phyloP scores from a whole-genome alignment of 2,329 filamentous ascomycete genomes.

The Ceratocystis papillata region DNA sequence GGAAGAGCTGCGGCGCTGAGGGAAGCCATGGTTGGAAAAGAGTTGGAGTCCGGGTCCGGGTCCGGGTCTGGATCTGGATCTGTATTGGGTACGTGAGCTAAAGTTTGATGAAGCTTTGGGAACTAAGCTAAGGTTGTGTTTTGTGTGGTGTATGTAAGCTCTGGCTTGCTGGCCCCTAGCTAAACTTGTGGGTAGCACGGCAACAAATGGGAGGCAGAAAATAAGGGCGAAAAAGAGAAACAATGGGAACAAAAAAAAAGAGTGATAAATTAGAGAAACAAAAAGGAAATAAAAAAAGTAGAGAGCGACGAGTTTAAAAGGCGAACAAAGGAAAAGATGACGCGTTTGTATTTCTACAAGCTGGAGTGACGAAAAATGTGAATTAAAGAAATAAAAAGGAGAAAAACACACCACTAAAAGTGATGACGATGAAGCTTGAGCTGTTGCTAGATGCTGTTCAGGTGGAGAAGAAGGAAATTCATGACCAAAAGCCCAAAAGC shows the following conservation, averaged over 20 bases:
- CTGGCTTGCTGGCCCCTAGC: background rate
- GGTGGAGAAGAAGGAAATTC: background rate
- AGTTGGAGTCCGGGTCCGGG: background rate
- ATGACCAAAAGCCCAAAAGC: background rate
- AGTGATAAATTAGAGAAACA: background rate
- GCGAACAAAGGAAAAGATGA: background rate
- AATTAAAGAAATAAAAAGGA: background rate
- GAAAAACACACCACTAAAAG: background rate
- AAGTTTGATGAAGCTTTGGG: background rate
- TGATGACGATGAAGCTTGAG: background rate
- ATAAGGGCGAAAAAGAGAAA: background rate
- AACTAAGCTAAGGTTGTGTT: background rate
- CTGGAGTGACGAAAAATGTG: background rate
- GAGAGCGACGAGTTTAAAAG: constrained; percentile 5
- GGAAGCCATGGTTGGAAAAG: constrained; percentile 32
- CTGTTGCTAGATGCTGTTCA: background rate
- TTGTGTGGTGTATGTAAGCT: background rate
- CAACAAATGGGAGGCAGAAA: constrained; percentile 1
- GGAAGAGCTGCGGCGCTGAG: constrained; percentile 43
- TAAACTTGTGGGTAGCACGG: background rate
- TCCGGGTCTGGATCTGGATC: background rate
- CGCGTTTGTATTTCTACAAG: background rate
- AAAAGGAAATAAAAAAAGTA: background rate
- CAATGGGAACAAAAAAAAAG: background rate
- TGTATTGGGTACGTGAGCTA: background rate